Evolutionary conservation across 805 yeast species (phyloP), one percentile per base, ranked within the genome.

Genomic region (Saccharomycopsis sp.): DNA sequence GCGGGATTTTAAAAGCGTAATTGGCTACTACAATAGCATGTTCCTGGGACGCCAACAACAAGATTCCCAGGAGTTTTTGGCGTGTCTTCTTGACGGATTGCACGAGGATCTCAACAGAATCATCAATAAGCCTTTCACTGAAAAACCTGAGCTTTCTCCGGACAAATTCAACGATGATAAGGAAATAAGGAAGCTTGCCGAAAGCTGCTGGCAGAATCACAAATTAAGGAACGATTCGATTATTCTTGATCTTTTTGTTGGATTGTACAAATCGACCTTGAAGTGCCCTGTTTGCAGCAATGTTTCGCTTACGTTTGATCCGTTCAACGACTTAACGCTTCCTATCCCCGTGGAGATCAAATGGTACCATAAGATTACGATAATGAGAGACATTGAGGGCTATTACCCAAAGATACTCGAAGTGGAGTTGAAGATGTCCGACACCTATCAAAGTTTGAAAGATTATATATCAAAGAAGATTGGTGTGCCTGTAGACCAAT

Each of bases 31-130:
- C 66, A 87, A 91, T 46, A 79, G 85, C 1, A 79, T 86, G 77
- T 92, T 91, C 73, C 80, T 85, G 0, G 95, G 89, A 1, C 85
- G 84, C 64, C 83, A 81, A 59, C 97, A 92, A 68, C 97, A 92
- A 66, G 98, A 92, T 68, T 88, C 97, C 1, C 97, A 91, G 68
- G 98, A 92, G 68, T 87, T 92, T 66, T 77, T 91, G 54, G 91
- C 95, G 34, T 92, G 88, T 76, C 70, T 92, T 34, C 74, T 92
- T 24, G 97, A 92, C 70, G 91, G 94, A 1, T 73, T 92, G 41
- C 97, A 92, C 67, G 97, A 92, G 70, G 98, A 92, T 71, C 75
- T 92, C 62, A 94, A 94, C 67, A 76, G 97, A 57, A 85, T 92
- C 29, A 68, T 80, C 7, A 73, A 87, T 41, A 94, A 94, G 67